phyloP scores from a whole-genome alignment of 352 stramenopile species.

The Pythium aphanidermatum region DNA sequence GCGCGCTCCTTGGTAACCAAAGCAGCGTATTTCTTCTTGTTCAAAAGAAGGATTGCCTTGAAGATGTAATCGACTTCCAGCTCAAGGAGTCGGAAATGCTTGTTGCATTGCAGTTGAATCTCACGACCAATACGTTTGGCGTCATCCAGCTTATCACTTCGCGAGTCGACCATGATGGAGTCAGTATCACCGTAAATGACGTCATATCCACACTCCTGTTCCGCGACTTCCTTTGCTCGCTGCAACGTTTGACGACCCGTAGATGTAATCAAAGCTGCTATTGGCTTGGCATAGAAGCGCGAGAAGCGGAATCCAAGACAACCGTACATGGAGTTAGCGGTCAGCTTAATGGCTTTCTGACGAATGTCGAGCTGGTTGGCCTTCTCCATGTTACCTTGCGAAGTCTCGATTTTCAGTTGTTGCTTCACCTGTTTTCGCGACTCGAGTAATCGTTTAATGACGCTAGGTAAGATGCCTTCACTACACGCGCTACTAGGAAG shows the following conservation, averaged over 20 bases:
- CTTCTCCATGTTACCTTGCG: conserved; percentile 81
- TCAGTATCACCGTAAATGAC: conserved; percentile 99
- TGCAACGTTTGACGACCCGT: conserved; percentile 98
- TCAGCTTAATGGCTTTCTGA: conserved; percentile 99
- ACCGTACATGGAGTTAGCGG: conserved; percentile 99
- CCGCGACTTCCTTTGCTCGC: conserved; percentile 95
- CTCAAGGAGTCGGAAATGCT: conserved; percentile 98
- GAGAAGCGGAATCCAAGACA: conserved; percentile 99
- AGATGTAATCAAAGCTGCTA: conserved; percentile 98
- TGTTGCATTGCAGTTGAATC: conserved; percentile 99
- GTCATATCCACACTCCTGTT: conserved; percentile 96
- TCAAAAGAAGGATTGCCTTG: conserved; percentile 98
- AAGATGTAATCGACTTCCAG: conserved; percentile 99
- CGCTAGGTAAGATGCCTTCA: conserved; percentile 92
- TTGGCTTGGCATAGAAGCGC: conserved; percentile 98
- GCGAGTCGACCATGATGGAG: conserved; percentile 99
- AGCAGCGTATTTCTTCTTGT: conserved; percentile 99
- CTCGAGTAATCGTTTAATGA: conserved; percentile 98
- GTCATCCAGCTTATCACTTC: conserved; percentile 90
- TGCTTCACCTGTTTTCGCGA: conserved; percentile 97
- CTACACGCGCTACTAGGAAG: conserved; percentile 62
- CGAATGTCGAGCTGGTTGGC: conserved; percentile 96
- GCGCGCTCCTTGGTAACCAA: conserved; percentile 89
- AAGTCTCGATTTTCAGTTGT: conserved; percentile 93
- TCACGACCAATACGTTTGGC: conserved; percentile 92